These are phyloP conservation scores for Candida pseudoglaebosa DNA, from an alignment of 805 yeast species.

Conservation along the genomic window DNA sequence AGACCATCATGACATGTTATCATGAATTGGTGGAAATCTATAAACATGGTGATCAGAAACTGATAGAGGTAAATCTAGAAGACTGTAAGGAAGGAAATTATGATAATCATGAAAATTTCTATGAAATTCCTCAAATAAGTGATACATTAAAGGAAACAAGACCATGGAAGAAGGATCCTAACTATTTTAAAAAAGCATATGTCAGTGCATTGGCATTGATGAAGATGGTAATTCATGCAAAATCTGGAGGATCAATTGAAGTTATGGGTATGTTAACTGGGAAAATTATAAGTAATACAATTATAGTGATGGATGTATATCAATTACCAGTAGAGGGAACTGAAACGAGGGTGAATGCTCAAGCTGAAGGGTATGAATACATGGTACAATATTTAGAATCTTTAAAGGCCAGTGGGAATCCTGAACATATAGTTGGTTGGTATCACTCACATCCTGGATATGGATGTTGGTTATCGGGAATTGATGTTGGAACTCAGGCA, in stretches of 20 bases:
- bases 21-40: constrained; percentile 4
- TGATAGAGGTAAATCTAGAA: neutral
- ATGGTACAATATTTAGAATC: constrained; percentile 79
- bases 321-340: constrained; percentile 94
- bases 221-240: constrained; percentile 78
- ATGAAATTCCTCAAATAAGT: constrained; percentile 8
- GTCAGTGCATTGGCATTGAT: constrained; percentile 68
- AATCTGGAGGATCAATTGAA: constrained; percentile 81
- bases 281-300: constrained; percentile 48
- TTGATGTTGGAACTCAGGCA: constrained; percentile 86
- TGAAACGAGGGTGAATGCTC: constrained; percentile 93
- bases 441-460: constrained; percentile 96
- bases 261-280: constrained; percentile 96
- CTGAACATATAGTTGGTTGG: constrained; percentile 90
- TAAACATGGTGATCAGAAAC: neutral
- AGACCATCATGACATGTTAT: neutral
- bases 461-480: constrained; percentile 93
- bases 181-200: constrained; percentile 57
- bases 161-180: constrained; percentile 58
- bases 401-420: constrained; percentile 39
- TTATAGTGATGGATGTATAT: constrained; percentile 77
- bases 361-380: constrained; percentile 88
- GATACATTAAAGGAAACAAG: constrained; percentile 11
- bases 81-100: neutral
- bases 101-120: neutral